These are phyloP conservation scores for Stylosanthes scabra DNA, from an alignment of 331 rosid genomes.

Conservation along the genomic window DNA sequence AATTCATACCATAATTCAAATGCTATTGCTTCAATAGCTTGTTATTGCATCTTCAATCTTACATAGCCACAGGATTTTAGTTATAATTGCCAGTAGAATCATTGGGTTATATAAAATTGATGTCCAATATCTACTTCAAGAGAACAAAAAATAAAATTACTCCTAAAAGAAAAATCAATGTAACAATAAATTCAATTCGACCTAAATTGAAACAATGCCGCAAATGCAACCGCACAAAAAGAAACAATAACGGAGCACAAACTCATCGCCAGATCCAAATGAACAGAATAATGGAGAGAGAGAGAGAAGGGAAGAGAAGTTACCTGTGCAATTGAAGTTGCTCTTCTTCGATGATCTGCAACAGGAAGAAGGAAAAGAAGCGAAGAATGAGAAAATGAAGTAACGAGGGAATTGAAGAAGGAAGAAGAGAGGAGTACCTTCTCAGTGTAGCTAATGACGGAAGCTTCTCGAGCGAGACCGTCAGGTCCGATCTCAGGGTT, in stretches of 20 bases:
- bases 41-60: background rate
- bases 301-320: conserved; percentile 21
- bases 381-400: conserved; percentile 22
- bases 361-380: background rate
- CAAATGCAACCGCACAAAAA: conserved; percentile 4
- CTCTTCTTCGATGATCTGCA: conserved; percentile 84
- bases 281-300: background rate
- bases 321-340: conserved; percentile 82
- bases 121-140: conserved; percentile 17
- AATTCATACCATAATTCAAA: background rate
- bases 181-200: conserved; percentile 13
- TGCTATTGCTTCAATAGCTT: conserved; percentile 4
- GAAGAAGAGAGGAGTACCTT: conserved; percentile 52
- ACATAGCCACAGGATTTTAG: conserved; percentile 1
- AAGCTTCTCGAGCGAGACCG: conserved; percentile 77
- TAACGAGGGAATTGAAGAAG: background rate
- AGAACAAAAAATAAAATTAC: background rate
- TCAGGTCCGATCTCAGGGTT: conserved; percentile 90
- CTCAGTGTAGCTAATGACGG: conserved; percentile 87
- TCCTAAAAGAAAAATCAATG: background rate
- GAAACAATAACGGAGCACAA: conserved; percentile 9
- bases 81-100: conserved; percentile 10
- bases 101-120: background rate
- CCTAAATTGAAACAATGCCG: conserved; percentile 31
- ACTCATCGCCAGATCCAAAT: conserved; percentile 35